Conservation (phyloP, 345 rosid genomes). For the Eucalyptus curtisii region DNA sequence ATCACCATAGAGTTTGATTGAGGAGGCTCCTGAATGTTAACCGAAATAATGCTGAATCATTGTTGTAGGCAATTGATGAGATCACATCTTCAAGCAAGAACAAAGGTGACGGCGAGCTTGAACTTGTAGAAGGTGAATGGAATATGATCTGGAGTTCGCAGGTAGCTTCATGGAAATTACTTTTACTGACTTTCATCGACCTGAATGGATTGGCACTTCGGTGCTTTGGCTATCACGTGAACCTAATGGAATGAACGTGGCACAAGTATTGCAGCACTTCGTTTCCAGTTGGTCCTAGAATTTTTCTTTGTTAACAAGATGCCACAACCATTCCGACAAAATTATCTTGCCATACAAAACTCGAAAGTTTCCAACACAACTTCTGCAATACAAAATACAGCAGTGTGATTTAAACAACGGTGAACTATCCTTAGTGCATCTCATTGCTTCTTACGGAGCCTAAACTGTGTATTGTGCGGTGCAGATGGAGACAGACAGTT, state of each 20-base stretch:
- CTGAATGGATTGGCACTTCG: neutral
- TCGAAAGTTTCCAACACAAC: neutral
- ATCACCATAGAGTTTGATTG: neutral
- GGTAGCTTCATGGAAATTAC: constrained; percentile 14
- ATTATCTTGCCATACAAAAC: neutral
- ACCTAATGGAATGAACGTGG: neutral
- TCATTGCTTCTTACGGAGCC: neutral
- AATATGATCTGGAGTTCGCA: constrained; percentile 98
- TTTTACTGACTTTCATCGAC: neutral
- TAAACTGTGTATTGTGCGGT: neutral
- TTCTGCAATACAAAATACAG: neutral
- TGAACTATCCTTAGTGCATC: neutral
- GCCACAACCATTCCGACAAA: neutral
- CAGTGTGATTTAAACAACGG: neutral
- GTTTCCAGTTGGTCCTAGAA: neutral
- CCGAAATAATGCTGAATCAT: neutral
- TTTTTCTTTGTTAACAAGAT: neutral
- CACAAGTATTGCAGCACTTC: neutral
- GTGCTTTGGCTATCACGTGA: neutral
- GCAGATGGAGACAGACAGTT: constrained; percentile 85
- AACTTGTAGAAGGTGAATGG: constrained; percentile 82
- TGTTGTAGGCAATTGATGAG: constrained; percentile 58
- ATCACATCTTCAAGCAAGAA: constrained; percentile 28
- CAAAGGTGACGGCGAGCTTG: constrained; percentile 19
- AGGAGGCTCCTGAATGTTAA: neutral